phyloP scores from a whole-genome alignment of 2,329 filamentous ascomycete genomes.

The Alternaria metachromatica region DNA sequence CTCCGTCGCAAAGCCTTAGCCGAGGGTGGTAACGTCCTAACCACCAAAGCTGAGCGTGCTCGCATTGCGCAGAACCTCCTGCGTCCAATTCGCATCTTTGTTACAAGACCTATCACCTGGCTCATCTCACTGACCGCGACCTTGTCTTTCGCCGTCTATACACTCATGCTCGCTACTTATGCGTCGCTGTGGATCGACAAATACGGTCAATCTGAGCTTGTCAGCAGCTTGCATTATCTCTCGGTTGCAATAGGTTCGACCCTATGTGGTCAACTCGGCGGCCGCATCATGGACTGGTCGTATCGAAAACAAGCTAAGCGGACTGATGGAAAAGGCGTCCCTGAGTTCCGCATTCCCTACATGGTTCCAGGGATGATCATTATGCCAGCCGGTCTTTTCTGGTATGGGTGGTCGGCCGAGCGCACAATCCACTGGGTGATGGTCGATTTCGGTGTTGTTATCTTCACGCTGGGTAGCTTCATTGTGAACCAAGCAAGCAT shows the following conservation, averaged over 20 bases:
- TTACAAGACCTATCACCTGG: neutral
- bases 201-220: slow-evolving; percentile 21
- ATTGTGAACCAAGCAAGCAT: neutral
- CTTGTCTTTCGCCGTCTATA: neutral
- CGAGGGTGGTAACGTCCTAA: neutral
- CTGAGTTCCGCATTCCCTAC: neutral
- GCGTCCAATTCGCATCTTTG: neutral
- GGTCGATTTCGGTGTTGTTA: slow-evolving; percentile 57
- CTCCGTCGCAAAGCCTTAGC: slow-evolving; percentile 50
- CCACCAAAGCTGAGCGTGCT: neutral
- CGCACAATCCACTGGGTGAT: slow-evolving; percentile 60
- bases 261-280: slow-evolving; percentile 45
- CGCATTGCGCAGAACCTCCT: neutral
- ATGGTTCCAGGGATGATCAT: slow-evolving; percentile 23
- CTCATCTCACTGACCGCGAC: neutral
- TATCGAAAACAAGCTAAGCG: neutral
- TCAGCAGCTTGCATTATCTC: slow-evolving; percentile 43
- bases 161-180: slow-evolving; percentile 30
- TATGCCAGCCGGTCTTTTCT: slow-evolving; percentile 43
- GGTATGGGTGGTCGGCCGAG: slow-evolving; percentile 63
- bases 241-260: slow-evolving; percentile 66
- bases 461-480: slow-evolving; percentile 39
- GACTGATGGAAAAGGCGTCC: slow-evolving; percentile 10
- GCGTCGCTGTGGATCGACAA: slow-evolving; percentile 29
- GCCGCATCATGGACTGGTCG: slow-evolving; percentile 45